phyloP scores from a whole-genome alignment of 176 grass and related monocot species.

The Juncus inflexus region DNA sequence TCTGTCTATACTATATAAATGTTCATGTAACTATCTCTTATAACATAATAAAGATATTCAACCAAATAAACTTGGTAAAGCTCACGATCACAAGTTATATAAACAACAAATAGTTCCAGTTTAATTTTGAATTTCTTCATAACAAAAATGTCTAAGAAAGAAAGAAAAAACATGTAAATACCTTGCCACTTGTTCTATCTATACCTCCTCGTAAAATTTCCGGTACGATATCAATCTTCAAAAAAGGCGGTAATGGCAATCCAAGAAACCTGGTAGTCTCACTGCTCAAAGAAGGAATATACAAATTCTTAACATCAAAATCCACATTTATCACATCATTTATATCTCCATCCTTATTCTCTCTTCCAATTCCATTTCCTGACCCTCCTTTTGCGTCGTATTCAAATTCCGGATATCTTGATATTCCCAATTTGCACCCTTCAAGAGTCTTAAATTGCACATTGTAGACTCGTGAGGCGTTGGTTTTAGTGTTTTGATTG shows the following conservation, averaged over 20 bases:
- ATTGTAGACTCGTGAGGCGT: neutral
- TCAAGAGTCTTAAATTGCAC: constrained; percentile 60
- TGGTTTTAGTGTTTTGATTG: neutral
- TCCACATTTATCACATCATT: constrained; percentile 39
- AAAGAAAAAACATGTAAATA: constrained; percentile 5
- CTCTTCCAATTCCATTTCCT: constrained; percentile 36
- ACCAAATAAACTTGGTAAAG: no score
- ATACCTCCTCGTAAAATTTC: constrained; percentile 68
- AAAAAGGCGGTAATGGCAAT: constrained; percentile 68
- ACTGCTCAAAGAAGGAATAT: constrained; percentile 70
- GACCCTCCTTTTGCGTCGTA: constrained; percentile 69
- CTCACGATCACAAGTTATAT: no score
- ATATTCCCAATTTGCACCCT: constrained; percentile 78
- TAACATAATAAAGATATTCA: no score
- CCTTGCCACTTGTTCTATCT: constrained; percentile 49
- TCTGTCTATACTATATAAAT: no score
- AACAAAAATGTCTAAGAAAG: no score
- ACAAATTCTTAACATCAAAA: constrained; percentile 51
- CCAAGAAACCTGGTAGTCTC: constrained; percentile 79
- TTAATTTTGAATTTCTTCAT: no score
- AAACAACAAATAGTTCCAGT: no score
- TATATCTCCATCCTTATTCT: constrained; percentile 2
- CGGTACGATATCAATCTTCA: constrained; percentile 79
- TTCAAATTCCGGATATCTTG: constrained; percentile 72
- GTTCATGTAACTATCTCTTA: no score